phyloP scores from a whole-genome alignment of 1,284 basidiomycete species.

The Papiliotrema nemorosa region DNA sequence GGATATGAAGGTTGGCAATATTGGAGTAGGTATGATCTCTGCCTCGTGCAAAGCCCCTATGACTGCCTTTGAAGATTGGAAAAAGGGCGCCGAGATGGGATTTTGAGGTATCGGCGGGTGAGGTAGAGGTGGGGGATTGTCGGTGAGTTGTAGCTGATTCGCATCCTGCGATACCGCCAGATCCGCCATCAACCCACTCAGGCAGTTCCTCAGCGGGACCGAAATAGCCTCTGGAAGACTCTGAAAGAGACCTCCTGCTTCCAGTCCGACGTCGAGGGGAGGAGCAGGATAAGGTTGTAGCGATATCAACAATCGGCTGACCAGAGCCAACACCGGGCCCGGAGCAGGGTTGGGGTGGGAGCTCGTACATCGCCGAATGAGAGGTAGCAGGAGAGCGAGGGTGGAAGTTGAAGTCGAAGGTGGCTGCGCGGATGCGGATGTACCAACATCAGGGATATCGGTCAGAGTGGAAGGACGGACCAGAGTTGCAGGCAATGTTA shows the following conservation, averaged over 20 bases:
- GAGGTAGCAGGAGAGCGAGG: slow-evolving; percentile 32
- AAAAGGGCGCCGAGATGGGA: neutral
- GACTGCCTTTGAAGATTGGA: neutral
- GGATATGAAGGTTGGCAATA: neutral
- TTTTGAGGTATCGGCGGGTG: neutral
- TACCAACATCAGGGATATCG: slow-evolving; percentile 25
- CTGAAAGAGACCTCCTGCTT: slow-evolving; percentile 32
- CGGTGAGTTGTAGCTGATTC: neutral
- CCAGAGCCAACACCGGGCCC: slow-evolving; percentile 15
- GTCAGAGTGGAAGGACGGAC: slow-evolving; percentile 3
- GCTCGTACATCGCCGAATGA: slow-evolving; percentile 25
- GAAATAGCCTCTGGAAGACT: slow-evolving; percentile 32
- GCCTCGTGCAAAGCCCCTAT: too few species aligned
- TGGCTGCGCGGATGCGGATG: slow-evolving; percentile 17
- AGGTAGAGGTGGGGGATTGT: neutral
- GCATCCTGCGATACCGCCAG: slow-evolving; percentile 20
- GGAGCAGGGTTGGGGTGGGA: slow-evolving; percentile 11
- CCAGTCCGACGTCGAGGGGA: slow-evolving; percentile 40
- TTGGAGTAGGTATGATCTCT: neutral
- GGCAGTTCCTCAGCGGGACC: slow-evolving; percentile 27
- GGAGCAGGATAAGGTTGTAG: slow-evolving; percentile 39
- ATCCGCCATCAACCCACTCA: slow-evolving; percentile 42
- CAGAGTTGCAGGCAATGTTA: slow-evolving; percentile 11
- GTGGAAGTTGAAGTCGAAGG: slow-evolving; percentile 16
- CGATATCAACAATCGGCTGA: slow-evolving; percentile 20